These are phyloP conservation scores for Skeletonema menzelii DNA, from an alignment of 108 stramenopile genomes.

Conservation along the genomic window DNA sequence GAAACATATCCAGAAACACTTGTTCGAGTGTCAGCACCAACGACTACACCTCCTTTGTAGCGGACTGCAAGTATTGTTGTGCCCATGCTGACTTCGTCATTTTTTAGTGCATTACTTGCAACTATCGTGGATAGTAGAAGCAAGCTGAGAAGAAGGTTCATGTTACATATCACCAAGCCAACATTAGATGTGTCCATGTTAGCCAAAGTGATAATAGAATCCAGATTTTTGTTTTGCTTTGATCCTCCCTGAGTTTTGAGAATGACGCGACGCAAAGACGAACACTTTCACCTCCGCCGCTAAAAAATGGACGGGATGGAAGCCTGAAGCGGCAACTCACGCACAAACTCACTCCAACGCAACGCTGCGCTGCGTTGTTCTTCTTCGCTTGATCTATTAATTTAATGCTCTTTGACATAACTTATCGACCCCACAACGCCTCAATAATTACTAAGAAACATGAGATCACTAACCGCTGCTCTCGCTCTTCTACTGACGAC, in stretches of 20 bases:
- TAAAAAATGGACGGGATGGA: too few relatives aligned
- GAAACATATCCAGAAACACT: slow-evolving; percentile 67
- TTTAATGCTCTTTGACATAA: not conserved
- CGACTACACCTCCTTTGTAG: slow-evolving; percentile 56
- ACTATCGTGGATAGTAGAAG: not conserved
- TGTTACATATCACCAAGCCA: too few relatives aligned
- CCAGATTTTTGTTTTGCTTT: too few relatives aligned
- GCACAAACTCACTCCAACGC: not conserved
- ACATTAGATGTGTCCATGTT: too few relatives aligned
- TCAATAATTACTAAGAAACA: not conserved
- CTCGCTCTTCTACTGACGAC: slow-evolving; percentile 16
- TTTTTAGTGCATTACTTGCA: slow-evolving; percentile 2
- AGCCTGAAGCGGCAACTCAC: not conserved
- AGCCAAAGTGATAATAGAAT: too few relatives aligned
- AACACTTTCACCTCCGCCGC: too few relatives aligned
- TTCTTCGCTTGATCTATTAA: not conserved
- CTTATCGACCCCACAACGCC: not conserved
- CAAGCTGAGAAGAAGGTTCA: not conserved
- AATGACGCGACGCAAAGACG: too few relatives aligned
- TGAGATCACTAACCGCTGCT: slow-evolving; percentile 26
- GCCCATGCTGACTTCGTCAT: slow-evolving; percentile 66
- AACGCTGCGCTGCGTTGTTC: not conserved
- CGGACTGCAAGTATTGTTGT: slow-evolving; percentile 81
- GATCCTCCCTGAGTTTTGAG: too few relatives aligned
- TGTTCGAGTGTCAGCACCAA: slow-evolving; percentile 47